Conservation (phyloP, 2,329 filamentous ascomycete species). For the Mycosphaerella arachidis region DNA sequence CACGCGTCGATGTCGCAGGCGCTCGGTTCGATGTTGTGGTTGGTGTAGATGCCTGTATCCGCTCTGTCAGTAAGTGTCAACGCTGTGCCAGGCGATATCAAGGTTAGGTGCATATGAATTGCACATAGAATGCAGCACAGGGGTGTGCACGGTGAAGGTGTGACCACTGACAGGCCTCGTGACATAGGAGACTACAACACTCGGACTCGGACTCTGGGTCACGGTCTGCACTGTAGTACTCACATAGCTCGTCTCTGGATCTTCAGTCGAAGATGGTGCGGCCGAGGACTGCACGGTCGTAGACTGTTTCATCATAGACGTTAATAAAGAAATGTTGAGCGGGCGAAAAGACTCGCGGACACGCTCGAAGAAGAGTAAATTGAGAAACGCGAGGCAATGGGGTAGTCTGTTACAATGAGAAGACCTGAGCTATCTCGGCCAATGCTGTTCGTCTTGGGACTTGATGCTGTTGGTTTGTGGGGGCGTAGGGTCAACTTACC, state of each 20-base stretch:
- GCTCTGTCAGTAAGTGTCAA: constrained; percentile 15
- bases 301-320: constrained; percentile 16
- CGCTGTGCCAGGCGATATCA: constrained; percentile 8
- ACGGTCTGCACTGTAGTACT: constrained; percentile 27
- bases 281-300: constrained; percentile 18
- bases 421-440: neutral
- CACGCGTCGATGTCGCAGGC: constrained; percentile 19
- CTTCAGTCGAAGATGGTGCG: constrained; percentile 18
- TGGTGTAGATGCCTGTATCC: constrained; percentile 4
- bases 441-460: neutral
- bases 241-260: constrained; percentile 27
- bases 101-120: constrained; percentile 2
- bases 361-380: constrained; percentile 1
- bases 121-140: constrained; percentile 5
- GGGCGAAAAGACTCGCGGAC: constrained; percentile 9
- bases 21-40: constrained; percentile 14
- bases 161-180: constrained; percentile 26
- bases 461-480: neutral
- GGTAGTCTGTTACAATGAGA: neutral
- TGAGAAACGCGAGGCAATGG: neutral
- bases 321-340: neutral
- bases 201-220: constrained; percentile 17
- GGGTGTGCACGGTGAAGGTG: constrained; percentile 22
- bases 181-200: constrained; percentile 26
- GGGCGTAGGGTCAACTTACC: constrained; percentile 22